Evolutionary conservation across 306 rosid species (phyloP), one percentile per base, ranked within the genome.

Genomic region (Cicer bijugum): DNA sequence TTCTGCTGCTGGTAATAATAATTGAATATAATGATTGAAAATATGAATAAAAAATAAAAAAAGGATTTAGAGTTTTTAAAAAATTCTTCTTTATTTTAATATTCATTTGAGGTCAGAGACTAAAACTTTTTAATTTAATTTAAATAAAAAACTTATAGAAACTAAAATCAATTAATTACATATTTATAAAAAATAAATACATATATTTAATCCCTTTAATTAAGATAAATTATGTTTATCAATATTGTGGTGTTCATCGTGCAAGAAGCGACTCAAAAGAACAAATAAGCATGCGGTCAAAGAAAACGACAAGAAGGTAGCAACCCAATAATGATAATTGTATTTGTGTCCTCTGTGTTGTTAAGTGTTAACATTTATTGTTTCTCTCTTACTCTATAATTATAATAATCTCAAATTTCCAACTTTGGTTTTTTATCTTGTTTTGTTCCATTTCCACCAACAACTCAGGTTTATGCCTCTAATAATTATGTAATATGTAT

Each of bases 241-340:
- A 28, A 28, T 0, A 47, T 7, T 17, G 1, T n/a, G 67, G 69
- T 28, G 58, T 45, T 38, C 69, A 78, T 71, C 33, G 46, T 72
- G 46, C 0, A 71, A 37, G 72, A 63, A 71, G 68, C 44, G 78
- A 78, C 60, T 28, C 1, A 66, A 79, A 64, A 56, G 59, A 59
- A 47, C 40, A 47, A 37, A 59, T 45, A 42, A 62, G 78, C 81
- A 78, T 62, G 71, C 17, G 67, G 71, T 69, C 75, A 56, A 63
- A 69, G 75, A 69, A 78, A 74, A 74, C 71, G 78, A 78, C 86
- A 69, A 82, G 44, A 53, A 35, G 6, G 74, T 75, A 4, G 86
- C 86, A 65, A 53, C 44, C 53, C 71, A 69, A 51, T 59, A 69
- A 8, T 42, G 62, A 72, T 72, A 72, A 72, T 79, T 16, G 19